phyloP scores from a whole-genome alignment of 352 stramenopile genomes.

The Thalassiosira pacifica region DNA sequence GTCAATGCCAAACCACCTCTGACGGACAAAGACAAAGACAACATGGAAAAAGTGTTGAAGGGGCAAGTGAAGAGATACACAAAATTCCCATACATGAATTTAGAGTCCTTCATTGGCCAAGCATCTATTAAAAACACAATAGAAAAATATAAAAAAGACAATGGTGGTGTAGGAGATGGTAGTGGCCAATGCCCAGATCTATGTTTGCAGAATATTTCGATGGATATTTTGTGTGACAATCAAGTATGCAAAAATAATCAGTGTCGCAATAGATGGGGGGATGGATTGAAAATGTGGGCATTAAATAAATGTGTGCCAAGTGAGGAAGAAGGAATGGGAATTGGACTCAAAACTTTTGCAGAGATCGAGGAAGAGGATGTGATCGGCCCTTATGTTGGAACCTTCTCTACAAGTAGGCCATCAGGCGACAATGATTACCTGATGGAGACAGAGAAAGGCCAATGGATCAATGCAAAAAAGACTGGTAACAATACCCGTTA shows the following conservation, averaged over 20 bases:
- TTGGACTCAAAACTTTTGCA: not conserved
- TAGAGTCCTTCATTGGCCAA: no score
- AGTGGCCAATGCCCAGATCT: no score
- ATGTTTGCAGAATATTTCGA: no score
- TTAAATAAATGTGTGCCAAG: not conserved
- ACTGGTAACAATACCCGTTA: not conserved
- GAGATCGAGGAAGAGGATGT: not conserved
- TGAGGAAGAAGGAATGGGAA: not conserved
- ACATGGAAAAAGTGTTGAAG: no score
- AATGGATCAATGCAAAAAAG: not conserved
- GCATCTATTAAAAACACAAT: no score
- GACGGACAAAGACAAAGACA: no score
- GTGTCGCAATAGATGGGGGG: not conserved
- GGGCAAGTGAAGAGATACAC: no score
- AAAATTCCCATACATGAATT: no score
- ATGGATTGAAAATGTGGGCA: not conserved
- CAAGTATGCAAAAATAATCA: not conserved
- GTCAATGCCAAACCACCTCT: no score
- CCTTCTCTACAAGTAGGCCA: not conserved
- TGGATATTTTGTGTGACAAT: no score
- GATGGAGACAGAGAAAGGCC: not conserved
- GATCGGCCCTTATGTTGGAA: not conserved
- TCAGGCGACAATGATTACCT: not conserved
- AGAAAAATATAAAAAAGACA: no score
- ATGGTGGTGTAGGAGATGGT: no score